These are phyloP conservation scores for Alternaria brassicae DNA, from an alignment of 2,329 filamentous ascomycete genomes.

Conservation along the genomic window DNA sequence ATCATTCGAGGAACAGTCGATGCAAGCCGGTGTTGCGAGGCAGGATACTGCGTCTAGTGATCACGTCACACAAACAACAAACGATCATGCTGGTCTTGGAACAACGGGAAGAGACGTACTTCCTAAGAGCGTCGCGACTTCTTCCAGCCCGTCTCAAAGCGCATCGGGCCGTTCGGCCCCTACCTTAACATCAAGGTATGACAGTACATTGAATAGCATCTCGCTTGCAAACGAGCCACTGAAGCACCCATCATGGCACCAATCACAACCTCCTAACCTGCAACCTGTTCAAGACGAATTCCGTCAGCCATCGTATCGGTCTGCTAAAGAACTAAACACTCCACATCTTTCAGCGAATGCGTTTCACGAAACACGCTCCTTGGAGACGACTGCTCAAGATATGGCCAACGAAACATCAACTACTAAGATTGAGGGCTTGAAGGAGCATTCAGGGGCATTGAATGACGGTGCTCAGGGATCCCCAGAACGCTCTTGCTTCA, in stretches of 20 bases:
- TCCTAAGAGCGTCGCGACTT: background rate
- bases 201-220: background rate
- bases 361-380: background rate
- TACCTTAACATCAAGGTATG: background rate
- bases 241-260: background rate
- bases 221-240: background rate
- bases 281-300: background rate
- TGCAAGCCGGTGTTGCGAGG: background rate
- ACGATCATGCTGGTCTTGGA: background rate
- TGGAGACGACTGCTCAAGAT: background rate
- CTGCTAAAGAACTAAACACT: background rate
- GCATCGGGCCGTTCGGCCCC: background rate
- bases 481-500: background rate
- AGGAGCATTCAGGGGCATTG: background rate
- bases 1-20: background rate
- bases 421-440: background rate
- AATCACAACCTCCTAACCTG: background rate
- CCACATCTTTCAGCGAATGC: background rate
- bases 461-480: background rate
- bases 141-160: background rate
- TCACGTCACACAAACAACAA: background rate
- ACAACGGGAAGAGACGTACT: background rate
- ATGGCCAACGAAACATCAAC: background rate
- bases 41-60: background rate
- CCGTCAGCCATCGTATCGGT: background rate